Evolutionary conservation across 2,329 filamentous ascomycete species (phyloP).

Genomic region (Paraphaeosphaeria minitans): DNA sequence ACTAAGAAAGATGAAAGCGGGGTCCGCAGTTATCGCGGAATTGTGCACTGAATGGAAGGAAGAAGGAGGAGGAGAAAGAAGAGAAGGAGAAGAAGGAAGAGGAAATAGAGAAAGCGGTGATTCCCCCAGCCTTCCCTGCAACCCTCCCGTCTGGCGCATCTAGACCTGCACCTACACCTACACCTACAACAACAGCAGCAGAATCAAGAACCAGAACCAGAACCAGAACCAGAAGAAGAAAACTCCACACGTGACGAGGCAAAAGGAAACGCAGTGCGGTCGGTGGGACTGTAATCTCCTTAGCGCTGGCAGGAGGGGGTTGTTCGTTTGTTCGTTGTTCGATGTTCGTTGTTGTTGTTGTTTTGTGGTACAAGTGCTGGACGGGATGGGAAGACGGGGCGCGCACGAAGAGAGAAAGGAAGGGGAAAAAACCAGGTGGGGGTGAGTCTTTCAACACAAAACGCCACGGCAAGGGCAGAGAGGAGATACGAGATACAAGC

Average conservation of each 20-base stretch:
- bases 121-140: too few relatives aligned
- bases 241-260: constrained; percentile 31
- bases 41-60: constrained; percentile 16
- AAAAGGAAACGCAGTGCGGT: constrained; percentile 41
- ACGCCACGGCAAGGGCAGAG: constrained; percentile 19
- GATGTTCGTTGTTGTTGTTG: too few relatives aligned
- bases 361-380: too few relatives aligned
- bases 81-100: too few relatives aligned
- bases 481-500: constrained; percentile 5
- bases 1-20: constrained; percentile 13
- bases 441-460: constrained; percentile 27
- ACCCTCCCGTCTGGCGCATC: too few relatives aligned
- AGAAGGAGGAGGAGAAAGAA: too few relatives aligned
- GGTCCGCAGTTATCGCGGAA: constrained; percentile 27
- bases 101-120: constrained; percentile 13
- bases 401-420: constrained; percentile 15
- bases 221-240: too few relatives aligned
- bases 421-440: constrained; percentile 24
- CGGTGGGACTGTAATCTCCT: constrained; percentile 40
- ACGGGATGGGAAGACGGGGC: not conserved
- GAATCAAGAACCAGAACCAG: too few relatives aligned
- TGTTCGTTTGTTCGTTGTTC: too few relatives aligned
- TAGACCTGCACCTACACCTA: too few relatives aligned
- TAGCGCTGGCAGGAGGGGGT: constrained; percentile 29
- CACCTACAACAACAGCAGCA: constrained; percentile 21